Conservation (phyloP, 768 basidiomycete species). For the Mycena latifolia region DNA sequence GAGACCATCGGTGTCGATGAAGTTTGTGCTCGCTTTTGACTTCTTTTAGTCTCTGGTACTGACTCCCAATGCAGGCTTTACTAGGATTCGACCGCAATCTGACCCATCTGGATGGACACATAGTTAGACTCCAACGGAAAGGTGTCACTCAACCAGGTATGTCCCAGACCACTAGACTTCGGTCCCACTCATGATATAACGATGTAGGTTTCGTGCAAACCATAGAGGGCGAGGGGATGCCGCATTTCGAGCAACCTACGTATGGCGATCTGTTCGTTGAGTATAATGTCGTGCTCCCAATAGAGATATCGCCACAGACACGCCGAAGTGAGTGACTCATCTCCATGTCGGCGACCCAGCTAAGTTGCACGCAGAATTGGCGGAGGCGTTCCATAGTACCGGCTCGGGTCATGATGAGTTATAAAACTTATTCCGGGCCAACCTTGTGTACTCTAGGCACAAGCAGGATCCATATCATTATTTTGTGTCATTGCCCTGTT, state of each 20-base stretch:
- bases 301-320: constrained; percentile 73
- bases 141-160: constrained; percentile 94
- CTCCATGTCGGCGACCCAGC: constrained; percentile 1
- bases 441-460: constrained; percentile 36
- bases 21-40: constrained; percentile 57
- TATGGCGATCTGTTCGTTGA: constrained; percentile 93
- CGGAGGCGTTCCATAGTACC: constrained; percentile 63
- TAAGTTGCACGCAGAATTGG: constrained; percentile 57
- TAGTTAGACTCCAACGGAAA: constrained; percentile 74
- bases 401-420: constrained; percentile 57
- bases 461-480: constrained; percentile 39
- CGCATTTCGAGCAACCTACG: constrained; percentile 67
- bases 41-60: neutral
- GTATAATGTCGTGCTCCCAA: constrained; percentile 92
- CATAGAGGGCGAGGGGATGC: constrained; percentile 93
- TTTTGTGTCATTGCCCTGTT: constrained; percentile 21
- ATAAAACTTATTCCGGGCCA: constrained; percentile 37
- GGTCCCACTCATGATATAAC: neutral
- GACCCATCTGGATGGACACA: constrained; percentile 92
- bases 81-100: constrained; percentile 95
- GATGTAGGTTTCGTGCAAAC: constrained; percentile 85
- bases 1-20: constrained; percentile 94
- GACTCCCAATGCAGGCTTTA: constrained; percentile 72
- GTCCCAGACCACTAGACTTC: constrained; percentile 30
- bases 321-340: constrained; percentile 75